Evolutionary conservation across 2,329 filamentous ascomycete species (phyloP).

Genomic region (Monosporascus sp.): DNA sequence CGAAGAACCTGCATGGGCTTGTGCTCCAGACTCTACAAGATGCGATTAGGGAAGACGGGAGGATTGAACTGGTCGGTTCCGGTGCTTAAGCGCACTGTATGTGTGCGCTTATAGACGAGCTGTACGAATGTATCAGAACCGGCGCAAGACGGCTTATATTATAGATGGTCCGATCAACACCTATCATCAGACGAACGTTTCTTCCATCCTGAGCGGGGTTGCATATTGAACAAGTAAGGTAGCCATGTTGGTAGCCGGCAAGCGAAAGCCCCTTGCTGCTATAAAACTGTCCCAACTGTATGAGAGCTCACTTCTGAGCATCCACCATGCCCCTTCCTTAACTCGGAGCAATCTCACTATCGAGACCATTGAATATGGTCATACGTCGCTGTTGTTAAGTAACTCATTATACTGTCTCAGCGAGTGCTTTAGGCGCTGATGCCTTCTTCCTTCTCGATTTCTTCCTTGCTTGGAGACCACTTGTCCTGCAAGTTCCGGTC

Average conservation of each 20-base stretch:
- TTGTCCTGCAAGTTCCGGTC: constrained; percentile 46
- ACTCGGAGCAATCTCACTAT: too few species aligned
- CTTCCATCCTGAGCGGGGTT: too few species aligned
- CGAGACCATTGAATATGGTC: neutral
- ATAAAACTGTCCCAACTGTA: too few species aligned
- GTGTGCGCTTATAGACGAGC: neutral
- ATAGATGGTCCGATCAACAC: too few species aligned
- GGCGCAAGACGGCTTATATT: too few species aligned
- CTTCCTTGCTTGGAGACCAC: constrained; percentile 43
- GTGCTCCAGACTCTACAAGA: constrained; percentile 36
- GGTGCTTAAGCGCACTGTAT: neutral
- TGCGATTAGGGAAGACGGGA: neutral
- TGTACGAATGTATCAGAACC: too few species aligned
- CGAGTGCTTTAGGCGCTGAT: constrained; percentile 7
- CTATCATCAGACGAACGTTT: too few species aligned
- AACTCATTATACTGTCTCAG: neutral
- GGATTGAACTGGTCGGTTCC: neutral
- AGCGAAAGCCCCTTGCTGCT: too few species aligned
- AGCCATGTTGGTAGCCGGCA: too few species aligned
- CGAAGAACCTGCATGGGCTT: constrained; percentile 34
- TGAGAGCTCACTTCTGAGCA: too few species aligned
- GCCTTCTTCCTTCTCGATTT: constrained; percentile 41
- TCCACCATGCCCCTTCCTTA: too few species aligned
- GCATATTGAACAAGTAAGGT: too few species aligned
- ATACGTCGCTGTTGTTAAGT: neutral